phyloP scores from a whole-genome alignment of 2,329 filamentous ascomycete species.

The Purpureocillium takamizusanense region DNA sequence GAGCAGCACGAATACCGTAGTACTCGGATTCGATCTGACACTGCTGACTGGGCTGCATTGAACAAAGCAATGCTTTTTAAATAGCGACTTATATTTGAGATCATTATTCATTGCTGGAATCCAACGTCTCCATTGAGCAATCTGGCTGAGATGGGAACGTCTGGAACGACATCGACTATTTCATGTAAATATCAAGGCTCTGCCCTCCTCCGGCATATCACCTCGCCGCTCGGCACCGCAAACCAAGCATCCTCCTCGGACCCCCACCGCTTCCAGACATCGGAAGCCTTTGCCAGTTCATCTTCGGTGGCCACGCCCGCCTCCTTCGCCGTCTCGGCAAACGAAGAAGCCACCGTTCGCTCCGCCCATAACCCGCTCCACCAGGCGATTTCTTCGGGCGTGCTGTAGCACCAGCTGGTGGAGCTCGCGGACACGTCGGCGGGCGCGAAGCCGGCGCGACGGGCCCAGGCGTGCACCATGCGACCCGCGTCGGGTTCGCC shows the following conservation, averaged over 20 bases:
- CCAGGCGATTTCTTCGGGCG: constrained; percentile 9
- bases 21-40: too few species aligned
- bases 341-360: constrained; percentile 10
- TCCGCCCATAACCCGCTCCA: constrained; percentile 14
- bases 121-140: too few species aligned
- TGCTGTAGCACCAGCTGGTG: constrained; percentile 13
- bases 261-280: constrained; percentile 6
- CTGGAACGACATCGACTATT: too few species aligned
- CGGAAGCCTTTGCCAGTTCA: constrained; percentile 7
- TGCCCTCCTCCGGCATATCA: constrained; percentile 9
- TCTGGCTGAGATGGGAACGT: too few species aligned
- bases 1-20: too few species aligned
- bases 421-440: constrained; percentile 7
- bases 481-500: constrained; percentile 12
- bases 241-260: constrained; percentile 9
- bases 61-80: too few species aligned
- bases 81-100: too few species aligned
- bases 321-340: constrained; percentile 8
- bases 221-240: constrained; percentile 6
- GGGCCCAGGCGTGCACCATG: constrained; percentile 13
- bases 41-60: too few species aligned
- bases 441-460: neutral
- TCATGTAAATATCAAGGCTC: too few species aligned
- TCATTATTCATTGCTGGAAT: too few species aligned
- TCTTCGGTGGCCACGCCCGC: constrained; percentile 10